phyloP scores from a whole-genome alignment of 352 stramenopile genomes.

The Pythium sukuiense region DNA sequence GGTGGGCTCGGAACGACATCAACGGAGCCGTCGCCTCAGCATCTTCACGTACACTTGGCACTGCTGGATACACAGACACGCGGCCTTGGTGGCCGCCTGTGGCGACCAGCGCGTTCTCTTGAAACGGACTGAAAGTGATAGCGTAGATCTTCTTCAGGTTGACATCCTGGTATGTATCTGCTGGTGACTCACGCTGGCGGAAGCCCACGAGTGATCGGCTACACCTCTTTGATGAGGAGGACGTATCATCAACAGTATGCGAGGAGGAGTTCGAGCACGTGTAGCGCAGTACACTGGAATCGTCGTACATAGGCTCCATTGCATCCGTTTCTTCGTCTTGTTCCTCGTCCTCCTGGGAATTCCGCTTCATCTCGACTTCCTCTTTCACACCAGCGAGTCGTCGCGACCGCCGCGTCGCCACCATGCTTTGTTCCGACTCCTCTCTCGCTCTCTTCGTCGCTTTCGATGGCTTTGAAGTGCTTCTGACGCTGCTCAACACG shows the following conservation, averaged over 20 bases:
- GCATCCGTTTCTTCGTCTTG: slow-evolving; percentile 11
- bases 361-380: background rate
- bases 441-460: slow-evolving; percentile 1
- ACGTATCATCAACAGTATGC: background rate
- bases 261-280: background rate
- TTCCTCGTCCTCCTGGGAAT: background rate
- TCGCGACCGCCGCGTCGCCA: slow-evolving; percentile 5
- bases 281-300: slow-evolving; percentile 25
- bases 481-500: background rate
- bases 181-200: background rate
- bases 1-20: slow-evolving; percentile 59
- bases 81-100: slow-evolving; percentile 44
- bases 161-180: slow-evolving; percentile 26
- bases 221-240: background rate
- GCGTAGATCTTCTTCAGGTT: slow-evolving; percentile 46
- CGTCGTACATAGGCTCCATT: background rate
- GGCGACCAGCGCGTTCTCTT: slow-evolving; percentile 38
- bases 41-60: slow-evolving; percentile 8
- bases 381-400: slow-evolving; percentile 14
- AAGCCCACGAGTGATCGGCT: slow-evolving; percentile 29
- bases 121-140: slow-evolving; percentile 44
- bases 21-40: slow-evolving; percentile 24
- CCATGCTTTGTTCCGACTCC: no score
- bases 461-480: background rate
- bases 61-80: slow-evolving; percentile 42